A percentile compares a stretch with the other conserved stretches of the same genome.
Evolutionary conservation across 1,284 basidiomycete species (phyloP).

Genomic region (Anthracocystis panici-leucophaei): DNA sequence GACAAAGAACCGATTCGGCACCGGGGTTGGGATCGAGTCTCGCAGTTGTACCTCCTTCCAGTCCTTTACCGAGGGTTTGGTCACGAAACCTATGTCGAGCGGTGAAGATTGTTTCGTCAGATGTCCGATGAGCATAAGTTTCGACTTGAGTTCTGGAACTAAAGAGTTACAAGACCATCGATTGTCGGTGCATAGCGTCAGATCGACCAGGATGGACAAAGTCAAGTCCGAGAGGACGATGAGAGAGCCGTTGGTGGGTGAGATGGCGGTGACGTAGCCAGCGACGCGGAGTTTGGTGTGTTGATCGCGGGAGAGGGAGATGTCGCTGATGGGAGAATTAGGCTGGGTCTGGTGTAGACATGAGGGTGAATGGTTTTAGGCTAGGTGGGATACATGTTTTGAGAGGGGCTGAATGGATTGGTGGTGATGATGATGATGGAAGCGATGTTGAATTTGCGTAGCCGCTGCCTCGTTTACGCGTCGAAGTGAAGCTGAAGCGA

Average conservation of each 20-base stretch:
- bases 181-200: slow-evolving; percentile 27
- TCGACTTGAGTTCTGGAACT: slow-evolving; percentile 22
- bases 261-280: slow-evolving; percentile 28
- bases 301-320: slow-evolving; percentile 20
- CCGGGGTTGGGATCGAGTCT: neutral
- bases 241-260: slow-evolving; percentile 10
- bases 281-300: slow-evolving; percentile 31
- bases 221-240: slow-evolving; percentile 22
- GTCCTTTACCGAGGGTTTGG: too few relatives aligned
- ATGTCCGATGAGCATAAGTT: slow-evolving; percentile 38
- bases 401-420: neutral
- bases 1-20: slow-evolving; percentile 32
- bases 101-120: neutral
- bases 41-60: neutral
- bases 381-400: too few relatives aligned
- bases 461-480: slow-evolving; percentile 16
- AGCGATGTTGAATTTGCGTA: neutral
- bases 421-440: neutral
- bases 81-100: slow-evolving; percentile 5
- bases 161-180: neutral
- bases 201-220: slow-evolving; percentile 28
- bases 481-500: neutral
- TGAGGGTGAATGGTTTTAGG: neutral
- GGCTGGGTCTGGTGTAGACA: slow-evolving; percentile 13
- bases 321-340: slow-evolving; percentile 38